Evolutionary conservation across 1,284 basidiomycete species (phyloP), one percentile per base, ranked within the genome.

Genomic region (Ustilago loliicola): DNA sequence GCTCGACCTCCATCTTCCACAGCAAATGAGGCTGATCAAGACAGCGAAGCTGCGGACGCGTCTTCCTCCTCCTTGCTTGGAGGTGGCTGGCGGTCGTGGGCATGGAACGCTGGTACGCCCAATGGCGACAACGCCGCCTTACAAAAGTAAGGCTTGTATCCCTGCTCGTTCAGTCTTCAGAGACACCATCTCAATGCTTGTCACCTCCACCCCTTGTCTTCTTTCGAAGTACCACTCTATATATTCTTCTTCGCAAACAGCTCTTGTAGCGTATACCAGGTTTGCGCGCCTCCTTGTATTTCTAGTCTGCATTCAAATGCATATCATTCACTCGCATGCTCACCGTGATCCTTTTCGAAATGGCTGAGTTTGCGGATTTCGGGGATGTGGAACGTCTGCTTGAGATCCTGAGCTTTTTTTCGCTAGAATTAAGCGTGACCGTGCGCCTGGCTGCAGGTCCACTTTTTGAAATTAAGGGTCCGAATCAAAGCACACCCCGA

Each of bases 81-180:
- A 32, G 66, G 59, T 25, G 72, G 66, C 36, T 74, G 72, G 72
- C 58, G 66, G 9, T 69, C 72, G 13, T 74, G 72, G 66, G 51
- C 72, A 2, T 74, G 72, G 72, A 74, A 66, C 36, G 48, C 66
- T 30, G 40, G 58, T 3, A 40, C 25, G 9, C 40, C 38, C 3
- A 47, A 17, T n/a, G 29, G 58, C 48, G 63, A 65, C n/a, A 50
- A 29, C 11, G 10, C 59, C 8, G 53, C 48, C 5, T 19, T 38
- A 19, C 48, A 64, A n/a, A 61, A 61, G 53, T 65, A 52, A 19
- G 34, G 3, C 32, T n/a, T 36, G n/a, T n/a, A n/a, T n/a, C 8
- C 11, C 2, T 45, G 10, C 42, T 45, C 19, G n/a, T 19, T 15
- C 13, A 45, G 15, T 21, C n/a, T 45, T 8, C 19, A n/a, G 21